phyloP scores from a whole-genome alignment of 2,329 filamentous ascomycete genomes.

The Byssothecium circinans region DNA sequence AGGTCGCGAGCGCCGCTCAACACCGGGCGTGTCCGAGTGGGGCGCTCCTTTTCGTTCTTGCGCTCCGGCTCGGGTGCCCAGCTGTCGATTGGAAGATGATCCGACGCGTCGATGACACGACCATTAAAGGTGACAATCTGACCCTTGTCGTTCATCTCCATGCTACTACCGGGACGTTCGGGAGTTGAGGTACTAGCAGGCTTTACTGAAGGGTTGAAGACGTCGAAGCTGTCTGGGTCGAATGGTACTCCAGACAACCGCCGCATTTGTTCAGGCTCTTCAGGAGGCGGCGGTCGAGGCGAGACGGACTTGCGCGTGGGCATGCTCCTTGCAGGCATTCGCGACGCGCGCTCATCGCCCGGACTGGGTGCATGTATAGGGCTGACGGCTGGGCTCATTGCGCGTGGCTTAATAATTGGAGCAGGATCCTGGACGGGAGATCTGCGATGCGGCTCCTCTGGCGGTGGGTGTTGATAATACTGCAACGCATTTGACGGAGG shows the following conservation, averaged over 20 bases:
- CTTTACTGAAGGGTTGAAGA: slow-evolving; percentile 62
- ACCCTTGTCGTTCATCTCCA: slow-evolving; percentile 57
- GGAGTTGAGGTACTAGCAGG: slow-evolving; percentile 19
- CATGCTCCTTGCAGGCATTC: slow-evolving; percentile 51
- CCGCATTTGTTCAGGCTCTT: slow-evolving; percentile 45
- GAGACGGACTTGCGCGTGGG: slow-evolving; percentile 72
- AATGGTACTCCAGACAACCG: slow-evolving; percentile 68
- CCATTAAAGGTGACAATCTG: slow-evolving; percentile 78
- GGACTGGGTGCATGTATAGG: slow-evolving; percentile 31
- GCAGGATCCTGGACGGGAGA: slow-evolving; percentile 44
- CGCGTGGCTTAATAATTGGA: slow-evolving; percentile 47
- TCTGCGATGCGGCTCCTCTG: slow-evolving; percentile 38
- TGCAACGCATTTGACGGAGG: slow-evolving; percentile 36
- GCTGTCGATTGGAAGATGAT: slow-evolving; percentile 74
- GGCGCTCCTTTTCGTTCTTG: slow-evolving; percentile 53
- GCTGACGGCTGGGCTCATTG: slow-evolving; percentile 46
- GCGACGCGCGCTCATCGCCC: slow-evolving; percentile 38
- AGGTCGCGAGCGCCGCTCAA: slow-evolving; percentile 55
- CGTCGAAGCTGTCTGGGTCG: slow-evolving; percentile 74
- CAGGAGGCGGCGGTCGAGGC: slow-evolving; percentile 60
- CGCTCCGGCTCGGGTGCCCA: slow-evolving; percentile 77
- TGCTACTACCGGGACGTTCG: slow-evolving; percentile 35
- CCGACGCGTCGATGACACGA: slow-evolving; percentile 75
- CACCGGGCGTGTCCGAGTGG: slow-evolving; percentile 49
- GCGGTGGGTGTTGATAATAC: slow-evolving; percentile 49